Conservation (phyloP, 2,329 filamentous ascomycete species). For the Thelonectria blattea region DNA sequence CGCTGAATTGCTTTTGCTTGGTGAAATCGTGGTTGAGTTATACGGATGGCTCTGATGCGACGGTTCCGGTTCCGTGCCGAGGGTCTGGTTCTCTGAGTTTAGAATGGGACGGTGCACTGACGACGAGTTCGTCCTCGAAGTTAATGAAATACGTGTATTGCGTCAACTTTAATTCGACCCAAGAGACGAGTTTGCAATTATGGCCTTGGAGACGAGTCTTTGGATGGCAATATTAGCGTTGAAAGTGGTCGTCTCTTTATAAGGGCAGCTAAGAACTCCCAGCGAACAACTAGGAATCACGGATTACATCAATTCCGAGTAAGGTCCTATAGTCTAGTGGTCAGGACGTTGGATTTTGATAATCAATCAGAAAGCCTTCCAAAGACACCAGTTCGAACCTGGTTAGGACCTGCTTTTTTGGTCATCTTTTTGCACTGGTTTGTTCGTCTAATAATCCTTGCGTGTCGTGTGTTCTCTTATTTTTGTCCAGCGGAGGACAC, state of each 20-base stretch:
- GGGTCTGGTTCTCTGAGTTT: no score
- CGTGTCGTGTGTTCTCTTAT: background rate
- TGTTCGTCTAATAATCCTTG: background rate
- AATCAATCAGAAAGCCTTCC: conserved; percentile 15
- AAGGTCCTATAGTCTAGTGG: conserved; percentile 22
- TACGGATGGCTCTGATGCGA: no score
- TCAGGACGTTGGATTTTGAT: conserved; percentile 24
- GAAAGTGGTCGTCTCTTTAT: background rate
- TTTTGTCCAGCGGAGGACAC: background rate
- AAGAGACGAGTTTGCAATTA: no score
- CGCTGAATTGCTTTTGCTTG: no score
- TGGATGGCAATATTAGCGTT: no score
- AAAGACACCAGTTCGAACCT: conserved; percentile 26
- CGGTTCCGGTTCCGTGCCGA: no score
- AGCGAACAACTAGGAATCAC: background rate
- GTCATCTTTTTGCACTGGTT: background rate
- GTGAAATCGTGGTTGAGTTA: no score
- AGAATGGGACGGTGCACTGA: no score
- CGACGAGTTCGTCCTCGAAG: no score
- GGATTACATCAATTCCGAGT: background rate
- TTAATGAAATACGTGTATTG: no score
- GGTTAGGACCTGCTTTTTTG: conserved; percentile 15
- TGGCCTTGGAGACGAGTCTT: no score
- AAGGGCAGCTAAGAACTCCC: background rate
- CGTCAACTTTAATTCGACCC: no score